Conservation (phyloP, 148 eudicot species). For the Agrostemma githago region DNA sequence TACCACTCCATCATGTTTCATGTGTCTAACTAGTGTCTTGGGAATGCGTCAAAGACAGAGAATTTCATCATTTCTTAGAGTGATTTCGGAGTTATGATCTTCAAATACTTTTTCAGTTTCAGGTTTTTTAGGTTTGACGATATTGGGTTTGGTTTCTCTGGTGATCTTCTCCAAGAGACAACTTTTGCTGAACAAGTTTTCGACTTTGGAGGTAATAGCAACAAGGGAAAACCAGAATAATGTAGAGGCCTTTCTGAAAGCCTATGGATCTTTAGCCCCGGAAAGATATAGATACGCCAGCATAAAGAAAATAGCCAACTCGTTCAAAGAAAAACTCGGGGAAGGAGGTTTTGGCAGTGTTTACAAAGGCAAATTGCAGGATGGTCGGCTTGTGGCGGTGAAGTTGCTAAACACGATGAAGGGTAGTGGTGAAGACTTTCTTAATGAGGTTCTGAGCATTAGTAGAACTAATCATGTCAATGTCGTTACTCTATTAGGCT, state of each 20-base stretch:
- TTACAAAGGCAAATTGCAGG: constrained; percentile 51
- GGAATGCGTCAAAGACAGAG: too few species aligned
- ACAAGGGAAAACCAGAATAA: constrained; percentile 1
- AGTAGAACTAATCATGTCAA: constrained; percentile 57
- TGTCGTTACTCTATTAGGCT: constrained; percentile 50
- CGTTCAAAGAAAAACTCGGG: constrained; percentile 60
- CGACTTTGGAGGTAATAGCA: not conserved
- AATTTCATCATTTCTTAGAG: too few species aligned
- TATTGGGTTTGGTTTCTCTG: not conserved
- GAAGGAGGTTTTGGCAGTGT: constrained; percentile 81
- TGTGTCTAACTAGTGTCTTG: too few species aligned
- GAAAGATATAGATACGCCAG: constrained; percentile 46
- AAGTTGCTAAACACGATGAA: constrained; percentile 36
- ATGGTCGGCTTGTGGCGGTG: constrained; percentile 65
- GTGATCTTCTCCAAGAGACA: not conserved
- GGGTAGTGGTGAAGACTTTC: constrained; percentile 26
- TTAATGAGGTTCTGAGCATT: constrained; percentile 50
- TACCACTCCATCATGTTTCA: too few species aligned
- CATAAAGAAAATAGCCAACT: constrained; percentile 55
- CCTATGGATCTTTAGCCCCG: constrained; percentile 23
- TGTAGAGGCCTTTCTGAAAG: constrained; percentile 26
- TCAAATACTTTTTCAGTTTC: not conserved
- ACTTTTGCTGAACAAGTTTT: not conserved
- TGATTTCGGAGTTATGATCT: too few species aligned
- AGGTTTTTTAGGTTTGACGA: not conserved